Evolutionary conservation across 257 asterid species (phyloP), one percentile per base, ranked within the genome.

Genomic region (Solanum dulcamara): DNA sequence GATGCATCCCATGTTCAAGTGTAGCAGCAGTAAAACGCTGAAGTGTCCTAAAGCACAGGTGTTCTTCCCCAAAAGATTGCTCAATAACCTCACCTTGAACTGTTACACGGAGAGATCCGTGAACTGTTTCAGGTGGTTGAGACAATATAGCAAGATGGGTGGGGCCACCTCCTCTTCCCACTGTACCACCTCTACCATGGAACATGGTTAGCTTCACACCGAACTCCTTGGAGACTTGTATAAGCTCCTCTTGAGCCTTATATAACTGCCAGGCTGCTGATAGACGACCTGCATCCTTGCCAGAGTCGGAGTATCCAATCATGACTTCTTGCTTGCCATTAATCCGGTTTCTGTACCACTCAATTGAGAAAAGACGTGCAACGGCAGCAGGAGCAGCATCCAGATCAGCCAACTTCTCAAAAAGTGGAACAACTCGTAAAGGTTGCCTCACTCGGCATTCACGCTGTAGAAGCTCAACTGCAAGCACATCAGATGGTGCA

Each of bases 121-220:
- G 90, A 50, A 91, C 81, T 42, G 94, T 90, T 26, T 90, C 94
- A 0, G 94, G 94, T 38, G 94, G 94, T 66, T 91, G 94, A 84
- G 94, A 91, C 81, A 90, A 85, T 84, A 91, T 91, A 67, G 94
- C 94, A 86, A 91, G 94, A 86, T 91, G 91, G 4, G 94, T 88
- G 17, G 94, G 94, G 32, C 94, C 94, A 51, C 94, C 94, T 51
- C 93, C 94, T 85, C 94, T 68, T 71, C 94, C 94, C 24, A 91
- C 92, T 7, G 93, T 91, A 15, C 94, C 94, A 51, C 94, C 94
- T 22, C 94, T 89, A 13, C 94, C 94, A 0, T 91, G 94, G 88
- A 91, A 91, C 94, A 91, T 90, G 14, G 93, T 91, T 50, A 91
- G 86, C 88, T 91, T 91, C 87, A 91, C 91, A 10, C 92, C 90